Percentiles rank a stretch among this genome's conserved stretches.
phyloP scores from a whole-genome alignment of 108 stramenopile genomes.

The Skeletonema potamos region DNA sequence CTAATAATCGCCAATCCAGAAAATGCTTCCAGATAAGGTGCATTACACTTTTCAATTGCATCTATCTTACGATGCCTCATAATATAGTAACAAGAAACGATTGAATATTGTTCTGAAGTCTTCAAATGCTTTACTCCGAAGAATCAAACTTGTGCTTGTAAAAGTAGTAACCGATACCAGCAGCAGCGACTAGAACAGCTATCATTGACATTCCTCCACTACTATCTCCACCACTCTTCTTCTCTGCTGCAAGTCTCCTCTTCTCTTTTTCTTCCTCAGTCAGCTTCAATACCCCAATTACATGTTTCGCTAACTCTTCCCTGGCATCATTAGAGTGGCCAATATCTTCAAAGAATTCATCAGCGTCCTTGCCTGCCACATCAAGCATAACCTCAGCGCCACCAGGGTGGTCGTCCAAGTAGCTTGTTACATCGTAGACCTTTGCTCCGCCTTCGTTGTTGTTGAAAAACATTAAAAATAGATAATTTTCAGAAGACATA shows the following conservation, averaged over 20 bases:
- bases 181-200: slow-evolving; percentile 24
- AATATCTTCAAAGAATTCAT: slow-evolving; percentile 98
- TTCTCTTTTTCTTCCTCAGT: slow-evolving; percentile 64
- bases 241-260: slow-evolving; percentile 68
- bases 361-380: slow-evolving; percentile 89
- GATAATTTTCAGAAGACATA: neutral
- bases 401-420: slow-evolving; percentile 97
- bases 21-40: neutral
- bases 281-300: slow-evolving; percentile 78
- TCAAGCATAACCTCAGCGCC: slow-evolving; percentile 95
- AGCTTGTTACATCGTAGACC: slow-evolving; percentile 97
- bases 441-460: slow-evolving; percentile 80
- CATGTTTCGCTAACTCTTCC: slow-evolving; percentile 78
- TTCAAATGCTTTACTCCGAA: neutral
- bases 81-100: neutral
- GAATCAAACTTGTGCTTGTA: slow-evolving; percentile 3
- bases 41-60: neutral
- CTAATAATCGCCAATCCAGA: too few species aligned
- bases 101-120: neutral
- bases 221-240: slow-evolving; percentile 18
- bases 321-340: slow-evolving; percentile 95
- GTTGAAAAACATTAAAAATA: neutral
- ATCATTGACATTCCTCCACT: slow-evolving; percentile 29
- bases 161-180: slow-evolving; percentile 33
- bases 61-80: neutral